phyloP scores from a whole-genome alignment of 1,284 basidiomycete species.

The Ceratobasidium theobromae region DNA sequence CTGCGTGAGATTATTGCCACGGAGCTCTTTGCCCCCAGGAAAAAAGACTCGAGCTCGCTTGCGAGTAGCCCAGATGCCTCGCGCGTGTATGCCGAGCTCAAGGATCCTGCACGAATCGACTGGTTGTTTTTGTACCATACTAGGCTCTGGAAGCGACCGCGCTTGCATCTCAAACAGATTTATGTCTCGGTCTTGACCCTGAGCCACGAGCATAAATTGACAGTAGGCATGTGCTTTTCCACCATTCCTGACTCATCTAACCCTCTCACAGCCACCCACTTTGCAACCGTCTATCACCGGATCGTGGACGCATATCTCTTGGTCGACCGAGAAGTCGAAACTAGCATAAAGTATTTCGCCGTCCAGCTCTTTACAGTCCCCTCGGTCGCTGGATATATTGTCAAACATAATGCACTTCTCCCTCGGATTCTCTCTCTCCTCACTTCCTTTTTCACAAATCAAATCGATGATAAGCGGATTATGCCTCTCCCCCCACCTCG shows the following conservation, averaged over 20 bases:
- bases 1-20: constrained; percentile 71
- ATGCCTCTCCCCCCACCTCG: constrained; percentile 47
- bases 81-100: constrained; percentile 53
- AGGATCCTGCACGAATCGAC: constrained; percentile 64
- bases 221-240: constrained; percentile 58
- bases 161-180: constrained; percentile 77
- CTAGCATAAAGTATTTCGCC: constrained; percentile 88
- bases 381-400: constrained; percentile 76
- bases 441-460: constrained; percentile 85
- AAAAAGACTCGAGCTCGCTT: constrained; percentile 49
- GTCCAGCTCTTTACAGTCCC: constrained; percentile 90
- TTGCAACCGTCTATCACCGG: constrained; percentile 81
- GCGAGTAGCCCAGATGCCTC: constrained; percentile 44
- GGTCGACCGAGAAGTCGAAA: constrained; percentile 88
- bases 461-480: constrained; percentile 69
- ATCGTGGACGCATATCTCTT: constrained; percentile 89
- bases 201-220: constrained; percentile 72
- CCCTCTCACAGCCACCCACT: constrained; percentile 65
- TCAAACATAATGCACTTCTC: constrained; percentile 73
- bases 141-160: constrained; percentile 80
- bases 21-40: constrained; percentile 66
- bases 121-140: constrained; percentile 77
- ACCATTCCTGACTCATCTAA: constrained; percentile 31
- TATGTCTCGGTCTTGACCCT: constrained; percentile 77
- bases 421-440: constrained; percentile 78